Evolutionary conservation across 345 rosid genomes (phyloP).

Genomic region (Linum tenue): DNA sequence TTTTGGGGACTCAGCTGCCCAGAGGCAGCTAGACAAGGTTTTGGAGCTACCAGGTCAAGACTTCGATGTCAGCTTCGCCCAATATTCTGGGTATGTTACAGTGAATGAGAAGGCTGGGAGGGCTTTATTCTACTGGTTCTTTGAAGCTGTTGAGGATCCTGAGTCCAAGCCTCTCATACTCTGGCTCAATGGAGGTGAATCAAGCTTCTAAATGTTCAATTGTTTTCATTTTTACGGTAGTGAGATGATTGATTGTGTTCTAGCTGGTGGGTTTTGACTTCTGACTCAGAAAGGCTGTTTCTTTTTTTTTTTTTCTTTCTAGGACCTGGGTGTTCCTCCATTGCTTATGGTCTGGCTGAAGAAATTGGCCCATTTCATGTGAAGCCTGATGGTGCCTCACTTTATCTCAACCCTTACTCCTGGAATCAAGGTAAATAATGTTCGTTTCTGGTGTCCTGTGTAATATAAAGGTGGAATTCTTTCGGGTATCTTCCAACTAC

Average conservation of each 20-base stretch:
- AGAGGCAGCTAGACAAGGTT: slow-evolving; percentile 59
- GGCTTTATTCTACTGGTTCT: slow-evolving; percentile 80
- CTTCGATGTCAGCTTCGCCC: slow-evolving; percentile 55
- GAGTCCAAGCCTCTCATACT: slow-evolving; percentile 78
- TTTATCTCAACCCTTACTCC: slow-evolving; percentile 72
- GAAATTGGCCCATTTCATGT: slow-evolving; percentile 93
- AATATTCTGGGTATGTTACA: slow-evolving; percentile 63
- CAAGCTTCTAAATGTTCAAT: neutral
- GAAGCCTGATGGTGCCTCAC: slow-evolving; percentile 58
- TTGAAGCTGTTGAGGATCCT: slow-evolving; percentile 69
- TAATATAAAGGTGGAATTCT: too few species aligned
- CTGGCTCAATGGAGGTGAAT: slow-evolving; percentile 52
- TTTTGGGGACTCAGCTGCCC: slow-evolving; percentile 6
- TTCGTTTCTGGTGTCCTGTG: too few species aligned
- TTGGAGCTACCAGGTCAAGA: slow-evolving; percentile 53
- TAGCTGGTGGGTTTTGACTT: neutral
- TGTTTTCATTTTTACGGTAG: neutral
- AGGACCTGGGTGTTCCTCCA: slow-evolving; percentile 98
- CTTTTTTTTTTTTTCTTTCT: slow-evolving; percentile 4
- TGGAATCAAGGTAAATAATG: slow-evolving; percentile 72
- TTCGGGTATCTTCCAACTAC: too few species aligned
- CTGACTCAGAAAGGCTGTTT: neutral
- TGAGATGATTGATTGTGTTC: neutral
- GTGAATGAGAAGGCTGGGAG: slow-evolving; percentile 57
- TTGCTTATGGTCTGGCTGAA: slow-evolving; percentile 83